phyloP scores from a whole-genome alignment of 2,329 filamentous ascomycete species.

The Colletotrichum spinosum region DNA sequence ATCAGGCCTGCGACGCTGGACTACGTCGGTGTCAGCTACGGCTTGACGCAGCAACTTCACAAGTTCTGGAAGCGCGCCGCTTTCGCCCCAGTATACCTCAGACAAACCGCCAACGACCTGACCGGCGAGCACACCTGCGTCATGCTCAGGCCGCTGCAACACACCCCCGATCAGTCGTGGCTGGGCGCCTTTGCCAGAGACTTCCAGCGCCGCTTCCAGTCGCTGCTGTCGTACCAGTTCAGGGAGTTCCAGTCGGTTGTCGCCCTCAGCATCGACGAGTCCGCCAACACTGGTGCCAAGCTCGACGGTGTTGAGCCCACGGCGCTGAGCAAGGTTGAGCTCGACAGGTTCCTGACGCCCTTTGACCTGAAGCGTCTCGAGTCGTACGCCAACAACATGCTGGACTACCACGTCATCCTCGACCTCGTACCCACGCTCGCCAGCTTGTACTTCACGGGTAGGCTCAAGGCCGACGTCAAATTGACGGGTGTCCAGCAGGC shows the following conservation, averaged over 20 bases:
- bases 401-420: slow-evolving; percentile 97
- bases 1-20: slow-evolving; percentile 84
- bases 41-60: slow-evolving; percentile 86
- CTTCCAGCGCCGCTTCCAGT: slow-evolving; percentile 94
- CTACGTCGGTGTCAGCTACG: slow-evolving; percentile 96
- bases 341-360: slow-evolving; percentile 84
- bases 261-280: slow-evolving; percentile 89
- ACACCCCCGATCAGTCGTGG: slow-evolving; percentile 80
- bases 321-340: slow-evolving; percentile 76
- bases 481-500: slow-evolving; percentile 87
- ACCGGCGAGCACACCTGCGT: slow-evolving; percentile 98
- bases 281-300: slow-evolving; percentile 78
- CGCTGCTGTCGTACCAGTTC: slow-evolving; percentile 93
- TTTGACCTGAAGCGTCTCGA: slow-evolving; percentile 96
- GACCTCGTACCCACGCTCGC: slow-evolving; percentile 90
- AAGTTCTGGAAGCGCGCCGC: slow-evolving; percentile 95
- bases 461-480: slow-evolving; percentile 73
- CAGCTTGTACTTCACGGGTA: slow-evolving; percentile 85
- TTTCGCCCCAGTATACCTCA: slow-evolving; percentile 91
- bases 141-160: slow-evolving; percentile 86
- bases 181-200: slow-evolving; percentile 91
- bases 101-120: slow-evolving; percentile 95
- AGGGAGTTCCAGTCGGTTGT: slow-evolving; percentile 81
- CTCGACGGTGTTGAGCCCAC: slow-evolving; percentile 64
- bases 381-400: slow-evolving; percentile 94